These are phyloP conservation scores for Dictyostelium citrinum DNA, from an alignment of 78 protist genomes.

Conservation along the genomic window DNA sequence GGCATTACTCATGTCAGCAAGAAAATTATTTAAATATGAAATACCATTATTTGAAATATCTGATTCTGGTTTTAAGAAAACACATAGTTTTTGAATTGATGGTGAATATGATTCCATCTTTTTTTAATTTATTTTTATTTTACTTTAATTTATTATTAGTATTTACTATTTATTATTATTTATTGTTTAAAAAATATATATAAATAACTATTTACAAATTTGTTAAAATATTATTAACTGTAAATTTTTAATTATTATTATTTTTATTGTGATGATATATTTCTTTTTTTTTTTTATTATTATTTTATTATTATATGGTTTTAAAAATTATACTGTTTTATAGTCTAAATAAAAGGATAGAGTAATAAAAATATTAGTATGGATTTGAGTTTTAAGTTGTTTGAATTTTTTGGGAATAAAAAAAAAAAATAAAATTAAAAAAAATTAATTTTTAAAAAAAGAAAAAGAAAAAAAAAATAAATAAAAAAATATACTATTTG, in stretches of 20 bases:
- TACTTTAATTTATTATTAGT: neutral
- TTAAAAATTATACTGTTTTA: neutral
- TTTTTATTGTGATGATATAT: neutral
- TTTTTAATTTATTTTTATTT: neutral
- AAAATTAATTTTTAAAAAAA: neutral
- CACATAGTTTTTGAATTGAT: constrained; percentile 65
- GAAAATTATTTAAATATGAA: constrained; percentile 42
- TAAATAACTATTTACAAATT: too few relatives aligned
- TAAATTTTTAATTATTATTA: constrained; percentile 2
- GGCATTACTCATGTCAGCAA: constrained; percentile 21
- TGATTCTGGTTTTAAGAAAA: constrained; percentile 36
- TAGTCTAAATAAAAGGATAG: neutral
- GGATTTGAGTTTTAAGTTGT: neutral
- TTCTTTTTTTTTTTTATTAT: neutral
- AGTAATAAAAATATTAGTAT: neutral
- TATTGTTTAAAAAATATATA: too few relatives aligned
- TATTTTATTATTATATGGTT: neutral
- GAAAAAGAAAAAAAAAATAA: neutral
- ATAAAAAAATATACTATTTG: neutral
- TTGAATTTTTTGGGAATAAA: neutral
- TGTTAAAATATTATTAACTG: too few relatives aligned
- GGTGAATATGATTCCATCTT: constrained; percentile 73
- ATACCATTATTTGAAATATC: constrained; percentile 47
- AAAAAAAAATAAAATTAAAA: neutral
- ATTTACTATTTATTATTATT: neutral